Conservation (phyloP, 208 protist genomes). For the Leishmania aethiopica region DNA sequence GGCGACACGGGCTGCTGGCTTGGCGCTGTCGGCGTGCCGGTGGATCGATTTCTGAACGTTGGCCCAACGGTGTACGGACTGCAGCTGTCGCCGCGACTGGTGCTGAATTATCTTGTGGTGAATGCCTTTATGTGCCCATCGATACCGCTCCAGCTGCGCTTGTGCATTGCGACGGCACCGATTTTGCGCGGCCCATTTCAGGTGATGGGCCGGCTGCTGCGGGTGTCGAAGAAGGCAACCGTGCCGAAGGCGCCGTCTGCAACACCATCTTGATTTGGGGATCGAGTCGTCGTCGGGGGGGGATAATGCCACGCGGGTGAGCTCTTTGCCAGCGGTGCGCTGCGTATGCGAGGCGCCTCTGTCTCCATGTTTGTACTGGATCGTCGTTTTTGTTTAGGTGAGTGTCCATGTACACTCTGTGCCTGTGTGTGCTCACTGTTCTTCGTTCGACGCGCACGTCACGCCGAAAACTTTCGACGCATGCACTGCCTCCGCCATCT, state of each 20-base stretch:
- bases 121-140: conserved; percentile 65
- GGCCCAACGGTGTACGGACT: conserved; percentile 52
- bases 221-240: conserved; percentile 3
- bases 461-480: neutral
- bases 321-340: neutral
- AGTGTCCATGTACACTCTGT: neutral
- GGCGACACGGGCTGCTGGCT: conserved; percentile 64
- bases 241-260: conserved; percentile 35
- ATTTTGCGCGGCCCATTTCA: conserved; percentile 19
- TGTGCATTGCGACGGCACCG: conserved; percentile 50
- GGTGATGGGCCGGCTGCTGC: neutral
- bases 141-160: conserved; percentile 45
- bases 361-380: neutral
- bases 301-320: neutral
- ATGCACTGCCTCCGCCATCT: neutral
- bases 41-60: conserved; percentile 41
- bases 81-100: conserved; percentile 55
- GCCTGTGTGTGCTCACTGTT: neutral
- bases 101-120: conserved; percentile 72
- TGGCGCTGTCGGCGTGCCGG: conserved; percentile 12
- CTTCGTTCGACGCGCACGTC: neutral
- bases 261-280: neutral
- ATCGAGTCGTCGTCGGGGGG: too few species aligned
- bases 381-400: neutral
- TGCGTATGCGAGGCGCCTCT: neutral